A percentile compares a stretch with the other conserved stretches of the same genome.
phyloP scores from a whole-genome alignment of 2,329 filamentous ascomycete genomes.

The Pseudogymnoascus pannorum region DNA sequence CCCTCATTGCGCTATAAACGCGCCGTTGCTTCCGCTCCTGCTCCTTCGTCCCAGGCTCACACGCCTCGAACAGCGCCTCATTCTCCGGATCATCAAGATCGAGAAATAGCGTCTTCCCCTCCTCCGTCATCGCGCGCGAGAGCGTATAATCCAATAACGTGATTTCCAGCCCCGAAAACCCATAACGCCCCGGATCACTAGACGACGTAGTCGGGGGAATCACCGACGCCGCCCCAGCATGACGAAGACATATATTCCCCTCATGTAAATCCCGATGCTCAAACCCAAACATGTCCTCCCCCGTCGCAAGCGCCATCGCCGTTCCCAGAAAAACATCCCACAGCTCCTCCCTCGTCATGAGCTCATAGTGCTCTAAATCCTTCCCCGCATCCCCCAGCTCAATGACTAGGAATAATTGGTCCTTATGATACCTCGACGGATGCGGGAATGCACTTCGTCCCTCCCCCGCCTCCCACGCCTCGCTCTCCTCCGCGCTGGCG shows the following conservation, averaged over 20 bases:
- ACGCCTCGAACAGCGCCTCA: constrained; percentile 51
- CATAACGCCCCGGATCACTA: constrained; percentile 37
- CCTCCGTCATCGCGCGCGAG: constrained; percentile 46
- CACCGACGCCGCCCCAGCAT: neutral
- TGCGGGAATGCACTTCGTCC: constrained; percentile 53
- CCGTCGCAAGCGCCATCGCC: constrained; percentile 51
- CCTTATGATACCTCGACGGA: constrained; percentile 50
- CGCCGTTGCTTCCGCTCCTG: constrained; percentile 45
- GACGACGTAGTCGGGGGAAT: neutral
- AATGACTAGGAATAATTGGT: constrained; percentile 52
- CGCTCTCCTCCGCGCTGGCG: constrained; percentile 41
- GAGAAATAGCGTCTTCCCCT: constrained; percentile 39
- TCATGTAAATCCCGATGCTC: constrained; percentile 63
- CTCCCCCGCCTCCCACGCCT: constrained; percentile 42
- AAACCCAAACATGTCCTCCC: constrained; percentile 51
- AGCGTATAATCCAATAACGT: constrained; percentile 61
- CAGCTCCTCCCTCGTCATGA: constrained; percentile 43
- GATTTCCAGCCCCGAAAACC: constrained; percentile 54
- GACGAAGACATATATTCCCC: constrained; percentile 51
- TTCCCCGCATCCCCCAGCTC: constrained; percentile 57
- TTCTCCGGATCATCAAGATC: constrained; percentile 49
- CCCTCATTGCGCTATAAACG: constrained; percentile 41
- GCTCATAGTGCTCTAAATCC: constrained; percentile 51
- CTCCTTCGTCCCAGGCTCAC: constrained; percentile 37
- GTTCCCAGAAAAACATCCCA: constrained; percentile 59